Conservation (phyloP, 345 rosid genomes). For the Gossypium raimondii region DNA sequence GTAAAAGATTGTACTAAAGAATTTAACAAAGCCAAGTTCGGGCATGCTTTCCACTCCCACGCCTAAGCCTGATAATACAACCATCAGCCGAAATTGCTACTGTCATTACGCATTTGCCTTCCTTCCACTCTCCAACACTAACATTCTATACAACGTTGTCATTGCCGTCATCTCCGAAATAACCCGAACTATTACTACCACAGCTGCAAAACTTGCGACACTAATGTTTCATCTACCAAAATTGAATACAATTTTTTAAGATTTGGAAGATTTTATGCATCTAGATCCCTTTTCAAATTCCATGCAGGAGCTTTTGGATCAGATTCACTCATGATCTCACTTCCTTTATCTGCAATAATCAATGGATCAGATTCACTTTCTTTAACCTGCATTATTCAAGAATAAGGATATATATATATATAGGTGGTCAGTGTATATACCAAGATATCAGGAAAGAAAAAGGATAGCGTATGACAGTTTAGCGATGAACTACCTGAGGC, state of each 20-base stretch:
- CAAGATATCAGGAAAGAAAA: neutral
- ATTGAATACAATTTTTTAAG: constrained; percentile 11
- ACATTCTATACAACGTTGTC: neutral
- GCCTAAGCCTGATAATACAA: constrained; percentile 12
- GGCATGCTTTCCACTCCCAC: constrained; percentile 18
- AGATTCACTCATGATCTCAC: constrained; percentile 51
- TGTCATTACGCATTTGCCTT: neutral
- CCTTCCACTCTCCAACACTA: constrained; percentile 2
- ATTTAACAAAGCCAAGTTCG: constrained; percentile 14
- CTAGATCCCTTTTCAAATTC: constrained; percentile 85
- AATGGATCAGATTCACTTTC: constrained; percentile 88
- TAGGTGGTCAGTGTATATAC: neutral
- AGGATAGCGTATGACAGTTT: neutral
- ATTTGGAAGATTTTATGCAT: constrained; percentile 44
- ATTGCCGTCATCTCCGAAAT: too few species aligned
- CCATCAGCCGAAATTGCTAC: constrained; percentile 29
- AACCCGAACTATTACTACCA: too few species aligned
- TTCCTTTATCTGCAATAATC: constrained; percentile 62
- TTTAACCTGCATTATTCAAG: constrained; percentile 42
- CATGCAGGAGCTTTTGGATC: constrained; percentile 56
- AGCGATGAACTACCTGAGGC: constrained; percentile 53
- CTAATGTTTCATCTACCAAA: constrained; percentile 15
- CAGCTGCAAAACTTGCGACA: too few species aligned
- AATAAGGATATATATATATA: neutral
- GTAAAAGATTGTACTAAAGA: too few species aligned